Evolutionary conservation across 371 early-diverging fungal species (phyloP).

Genomic region (Mycotypha africana): DNA sequence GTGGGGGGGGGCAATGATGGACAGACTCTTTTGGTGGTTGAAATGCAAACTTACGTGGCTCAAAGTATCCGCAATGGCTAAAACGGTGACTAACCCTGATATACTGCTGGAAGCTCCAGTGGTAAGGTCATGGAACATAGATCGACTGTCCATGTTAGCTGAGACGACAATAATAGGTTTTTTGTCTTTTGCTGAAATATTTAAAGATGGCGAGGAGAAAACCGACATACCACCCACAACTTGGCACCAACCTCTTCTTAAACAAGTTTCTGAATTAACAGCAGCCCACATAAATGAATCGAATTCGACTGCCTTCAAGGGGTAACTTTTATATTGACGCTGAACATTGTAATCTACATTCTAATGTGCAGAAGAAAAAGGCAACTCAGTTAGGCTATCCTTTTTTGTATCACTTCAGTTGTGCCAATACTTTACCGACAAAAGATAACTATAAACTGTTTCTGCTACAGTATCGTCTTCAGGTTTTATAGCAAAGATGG

Average conservation of each 20-base stretch:
- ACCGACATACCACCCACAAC: slow-evolving; percentile 68
- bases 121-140: slow-evolving; percentile 64
- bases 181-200: slow-evolving; percentile 45
- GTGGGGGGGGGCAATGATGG: too few relatives aligned
- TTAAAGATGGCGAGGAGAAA: slow-evolving; percentile 60
- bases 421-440: slow-evolving; percentile 9
- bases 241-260: slow-evolving; percentile 69
- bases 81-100: slow-evolving; percentile 57
- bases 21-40: too few relatives aligned
- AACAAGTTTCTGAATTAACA: slow-evolving; percentile 60
- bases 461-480: slow-evolving; percentile 31
- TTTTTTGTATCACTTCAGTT: not conserved
- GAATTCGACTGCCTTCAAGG: slow-evolving; percentile 65
- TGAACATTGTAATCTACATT: slow-evolving; percentile 45
- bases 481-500: slow-evolving; percentile 61
- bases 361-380: slow-evolving; percentile 27
- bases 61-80: slow-evolving; percentile 71
- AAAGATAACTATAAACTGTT: slow-evolving; percentile 30
- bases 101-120: slow-evolving; percentile 46
- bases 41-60: slow-evolving; percentile 43
- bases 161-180: slow-evolving; percentile 67
- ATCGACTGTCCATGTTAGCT: slow-evolving; percentile 60
- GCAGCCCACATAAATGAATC: slow-evolving; percentile 71
- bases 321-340: slow-evolving; percentile 48
- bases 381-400: too few relatives aligned